Base-by-base conservation (phyloP, 2,329 filamentous ascomycete species). In the Diaporthe aspalathi region DNA sequence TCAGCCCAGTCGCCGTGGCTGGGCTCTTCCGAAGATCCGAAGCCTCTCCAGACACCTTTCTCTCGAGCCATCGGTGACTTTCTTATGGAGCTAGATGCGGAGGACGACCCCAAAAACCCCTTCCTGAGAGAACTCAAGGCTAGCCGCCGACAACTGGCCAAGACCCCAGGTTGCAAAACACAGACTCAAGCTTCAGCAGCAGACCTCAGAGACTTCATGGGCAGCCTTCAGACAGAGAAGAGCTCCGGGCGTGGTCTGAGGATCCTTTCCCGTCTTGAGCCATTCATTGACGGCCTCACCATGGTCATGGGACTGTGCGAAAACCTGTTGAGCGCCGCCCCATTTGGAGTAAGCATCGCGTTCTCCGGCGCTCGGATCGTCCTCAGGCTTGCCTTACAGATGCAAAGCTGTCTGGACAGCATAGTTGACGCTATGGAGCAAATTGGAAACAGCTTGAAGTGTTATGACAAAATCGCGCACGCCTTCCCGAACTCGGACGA, bases 371-470 rank as follows among this genome's bases (percentile, higher is more conserved):
- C 53, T 0, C 32, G 53, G 3, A 24, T 57, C 32, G 53, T 57
- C 17, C 53, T 57, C 12, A 24, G 20, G 35, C 53, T 57, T 16
- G 53, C 53, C 16, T 1, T n/a, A 1, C 32, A 57, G 22, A 57
- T 57, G 53, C 53, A 57, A 6, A 57, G n/a, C 12, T 57, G 53
- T n/a, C 35, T 57, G 1, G 32, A 57, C 8, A 57, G 53, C 35
- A 57, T 57, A 8, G 35, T 57, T n/a, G 53, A 57, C n/a, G 53
- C 53, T n/a, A 57, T 57, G 53, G 53, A 40, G n/a, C 32, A 40
- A 9, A 57, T 57, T 7, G 53, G 53, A 5, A 57, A 24, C 32
- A 57, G 32, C 12, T n/a, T 57, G 20, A 40, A 57, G 12, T 57
- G 35, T 40, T 57, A 57, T 16, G 53, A 57, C 3, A 57, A 57